Base-by-base conservation (phyloP, 2,329 filamentous ascomycete species). In the Venturia oleaginea region DNA sequence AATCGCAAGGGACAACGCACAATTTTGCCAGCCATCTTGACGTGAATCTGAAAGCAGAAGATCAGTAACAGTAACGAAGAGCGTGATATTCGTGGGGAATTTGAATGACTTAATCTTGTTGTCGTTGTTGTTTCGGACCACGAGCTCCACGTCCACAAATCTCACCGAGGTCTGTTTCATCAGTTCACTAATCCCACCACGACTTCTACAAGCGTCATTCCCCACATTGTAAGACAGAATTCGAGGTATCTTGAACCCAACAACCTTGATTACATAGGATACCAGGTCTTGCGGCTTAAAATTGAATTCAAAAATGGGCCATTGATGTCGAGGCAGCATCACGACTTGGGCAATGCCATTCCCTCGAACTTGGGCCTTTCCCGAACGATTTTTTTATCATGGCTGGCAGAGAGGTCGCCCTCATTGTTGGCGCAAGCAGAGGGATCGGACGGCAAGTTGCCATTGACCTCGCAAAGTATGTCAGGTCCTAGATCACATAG, bases 361-460 rank as follows among this genome's bases (percentile, higher is more conserved):
- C 3, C 11, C 30, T 19, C 27, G n/a, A 57, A 1, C 46, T 27
- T 27, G 3, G 27, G 10, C 46, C 11, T 5, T 22, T 3, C 27
- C 5, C 17, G 46, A 51, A 48, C 22, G 4, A 24, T 11, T 10
- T 1, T 4, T 13, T 4, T 46, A 42, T 19, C 1, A 65, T 65
- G 64, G 24, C 64, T 27, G 13, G 3, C 15, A 71, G 79, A 64
- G 79, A 80, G 67, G 88, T 92, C 7, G 89, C 88, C 24, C 80
- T 92, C 24, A 79, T 93, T 4, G 81, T 92, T 24, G 90, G 90
- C 46, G 89, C 88, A 2, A 92, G 89, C 0, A 80, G 91, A 67
- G 91, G 91, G 43, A 93, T 95, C 67, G 91, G 91, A 57, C 81
- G 90, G 48, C 90, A 94, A 73, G 80, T 94, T 46, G 90, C 91